Evolutionary conservation across 139 green algal genomes (phyloP), one percentile per base, ranked within the genome.

Genomic region (Chlorella sp.): DNA sequence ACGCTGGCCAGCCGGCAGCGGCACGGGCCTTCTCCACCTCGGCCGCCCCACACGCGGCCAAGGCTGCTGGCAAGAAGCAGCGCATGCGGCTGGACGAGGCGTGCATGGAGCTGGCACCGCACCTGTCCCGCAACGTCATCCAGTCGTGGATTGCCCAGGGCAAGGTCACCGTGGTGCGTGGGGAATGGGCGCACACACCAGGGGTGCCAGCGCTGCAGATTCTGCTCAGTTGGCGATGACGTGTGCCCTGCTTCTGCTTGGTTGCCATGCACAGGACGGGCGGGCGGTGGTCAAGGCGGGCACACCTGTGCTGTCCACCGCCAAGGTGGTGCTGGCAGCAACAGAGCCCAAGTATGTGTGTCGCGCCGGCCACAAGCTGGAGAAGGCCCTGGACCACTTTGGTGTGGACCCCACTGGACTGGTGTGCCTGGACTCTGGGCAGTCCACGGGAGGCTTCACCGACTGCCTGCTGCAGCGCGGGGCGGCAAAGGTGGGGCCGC

Each of bases 381-480:
- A 99, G 66, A 85, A 80, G 26, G 95, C 95, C 6, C 78, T 99
- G 50, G 69, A 90, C 20, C 76, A 92, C 30, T 98, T 95, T 70
- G 72, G 67, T 17, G 79, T 99, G 0, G 84, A 96, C 71, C 86
- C 92, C 31, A 77, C 49, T 2, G 94, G 91, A 2, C 74, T 88
- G 27, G 77, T 81, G 2, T 74, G 55, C 55, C 78, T 99, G 22
- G 95, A 99, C 74, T 85, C 92, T 33, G 95, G 95, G 0, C 82
- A 98, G 35, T 97, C 92, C 17, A 99, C 95, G 0, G 95, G 95
- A 22, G 95, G 95, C 62, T 99, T 99, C 82, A 92, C 94, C 55
- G 94, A 99, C 80, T 98, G 94, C 84, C 78, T 98, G 72, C 84
- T 99, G 77, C 94, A 99, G 85, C 65, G 77, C 5, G 95, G 95